Percentiles rank a stretch among this genome's conserved stretches.
Conservation (phyloP, 2,329 filamentous ascomycete species). For the Trichoderma polysporum region DNA sequence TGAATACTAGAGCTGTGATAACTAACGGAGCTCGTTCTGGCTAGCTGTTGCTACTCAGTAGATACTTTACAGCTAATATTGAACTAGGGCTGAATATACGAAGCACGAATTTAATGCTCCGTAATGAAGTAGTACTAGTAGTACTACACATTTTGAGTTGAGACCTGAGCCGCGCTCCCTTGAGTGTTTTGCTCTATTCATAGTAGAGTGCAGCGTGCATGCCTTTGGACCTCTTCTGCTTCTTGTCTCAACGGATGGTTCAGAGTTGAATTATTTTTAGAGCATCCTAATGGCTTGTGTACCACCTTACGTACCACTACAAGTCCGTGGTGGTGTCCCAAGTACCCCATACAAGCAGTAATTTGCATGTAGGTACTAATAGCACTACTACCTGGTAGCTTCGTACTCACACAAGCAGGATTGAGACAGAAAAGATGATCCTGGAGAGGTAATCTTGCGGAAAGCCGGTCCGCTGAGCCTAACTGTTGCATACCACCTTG, state of each 20-base stretch:
- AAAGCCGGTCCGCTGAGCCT: slow-evolving; percentile 16
- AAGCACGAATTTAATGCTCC: not conserved
- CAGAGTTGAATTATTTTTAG: not conserved
- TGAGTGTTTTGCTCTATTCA: slow-evolving; percentile 18
- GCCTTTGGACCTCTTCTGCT: not conserved
- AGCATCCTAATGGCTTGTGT: not conserved
- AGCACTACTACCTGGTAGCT: no score
- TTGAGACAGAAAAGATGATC: not conserved
- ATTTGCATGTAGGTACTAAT: not conserved
- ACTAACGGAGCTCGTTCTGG: not conserved
- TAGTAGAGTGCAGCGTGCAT: not conserved
- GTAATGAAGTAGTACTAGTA: no score
- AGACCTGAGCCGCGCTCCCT: not conserved
- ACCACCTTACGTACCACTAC: no score
- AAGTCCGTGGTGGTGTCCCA: not conserved
- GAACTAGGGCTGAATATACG: not conserved
- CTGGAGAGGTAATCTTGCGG: slow-evolving; percentile 3
- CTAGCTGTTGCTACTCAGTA: slow-evolving; percentile 12
- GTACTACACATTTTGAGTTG: not conserved
- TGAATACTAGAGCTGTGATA: not conserved
- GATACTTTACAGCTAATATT: not conserved
- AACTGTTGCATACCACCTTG: not conserved
- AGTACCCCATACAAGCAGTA: not conserved
- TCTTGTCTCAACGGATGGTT: not conserved
- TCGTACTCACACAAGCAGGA: not conserved